Base-by-base conservation (phyloP, 768 basidiomycete species). In the Tulasnella sp. region DNA sequence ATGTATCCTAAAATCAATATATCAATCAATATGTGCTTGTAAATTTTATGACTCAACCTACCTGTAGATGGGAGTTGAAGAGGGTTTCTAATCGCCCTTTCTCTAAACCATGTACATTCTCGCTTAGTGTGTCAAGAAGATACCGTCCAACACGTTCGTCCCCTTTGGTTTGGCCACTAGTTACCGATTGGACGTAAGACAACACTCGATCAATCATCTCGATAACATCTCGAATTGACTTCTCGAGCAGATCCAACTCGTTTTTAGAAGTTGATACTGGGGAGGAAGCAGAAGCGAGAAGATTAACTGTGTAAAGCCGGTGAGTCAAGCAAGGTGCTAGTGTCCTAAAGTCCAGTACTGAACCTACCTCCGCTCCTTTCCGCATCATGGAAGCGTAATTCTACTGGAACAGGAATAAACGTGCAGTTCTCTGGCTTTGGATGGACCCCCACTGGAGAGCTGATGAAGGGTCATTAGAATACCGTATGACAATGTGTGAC, bases 401-500 rank as follows among this genome's bases (percentile, higher is more conserved):
- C 78, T 54, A 86, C 82, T n/a, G 87, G 84, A 45, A 98, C 78
- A 31, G 93, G 92, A 25, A 86, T 73, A 66, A 98, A 98, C 27
- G 92, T 86, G 59, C 86, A 88, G 67, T 95, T 93, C 69, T 96
- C 92, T 37, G 88, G 78, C 68, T 89, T 92, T 31, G 84, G 86
- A 63, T 72, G 76, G 22, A 91, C 77, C 9, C 92, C 91, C 13
- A 96, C 78, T 3, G 89, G 88, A 47, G 89, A 83, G 62, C 88
- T 89, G 58, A 27, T 33, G 19, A 5, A 51, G 49, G 3, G 7
- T 25, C 8, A 37, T 37, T 15, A 35, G 12, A 8, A 10, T 22
- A 10, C 10, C 24, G 13, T 22, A 10, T 3, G 2, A 3, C 19
- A 6, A 15, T 10, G 35, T 13, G 31, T 27, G 25, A 27, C 48